phyloP scores from a whole-genome alignment of 306 rosid species.

The Quercus rubra region DNA sequence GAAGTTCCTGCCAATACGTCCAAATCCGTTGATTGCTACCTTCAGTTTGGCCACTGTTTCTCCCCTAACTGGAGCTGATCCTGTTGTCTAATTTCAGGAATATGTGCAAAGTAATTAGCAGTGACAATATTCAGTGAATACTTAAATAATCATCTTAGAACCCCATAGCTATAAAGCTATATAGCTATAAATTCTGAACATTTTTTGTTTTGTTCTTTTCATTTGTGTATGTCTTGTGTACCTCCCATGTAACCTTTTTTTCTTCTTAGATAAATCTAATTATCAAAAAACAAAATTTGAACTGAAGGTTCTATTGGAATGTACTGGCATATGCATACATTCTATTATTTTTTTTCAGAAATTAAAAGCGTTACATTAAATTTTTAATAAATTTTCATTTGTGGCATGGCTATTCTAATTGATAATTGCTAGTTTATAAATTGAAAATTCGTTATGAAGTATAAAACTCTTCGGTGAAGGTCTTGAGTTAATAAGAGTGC shows the following conservation, averaged over 20 bases:
- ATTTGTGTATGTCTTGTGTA: no score
- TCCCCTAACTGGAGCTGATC: conserved; percentile 59
- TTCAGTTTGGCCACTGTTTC: conserved; percentile 92
- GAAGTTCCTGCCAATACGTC: conserved; percentile 94
- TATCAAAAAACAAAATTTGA: no score
- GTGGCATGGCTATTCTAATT: no score
- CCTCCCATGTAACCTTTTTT: no score
- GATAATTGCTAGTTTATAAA: no score
- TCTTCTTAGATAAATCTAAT: no score
- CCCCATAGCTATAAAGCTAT: not conserved
- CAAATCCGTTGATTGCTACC: conserved; percentile 98
- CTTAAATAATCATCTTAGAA: not conserved
- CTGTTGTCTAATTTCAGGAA: conserved; percentile 41
- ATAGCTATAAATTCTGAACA: not conserved
- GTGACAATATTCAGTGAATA: not conserved
- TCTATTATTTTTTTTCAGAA: no score
- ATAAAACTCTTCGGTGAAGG: no score
- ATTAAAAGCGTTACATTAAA: no score
- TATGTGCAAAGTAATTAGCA: not conserved
- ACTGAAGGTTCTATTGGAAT: not conserved
- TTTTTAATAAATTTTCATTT: no score
- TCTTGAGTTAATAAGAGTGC: not conserved
- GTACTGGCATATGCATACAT: not conserved
- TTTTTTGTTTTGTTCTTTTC: no score
- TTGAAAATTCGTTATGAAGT: no score